Evolutionary conservation across 169 alveolate genomes (phyloP).

Genomic region (Eimeria tenella): DNA sequence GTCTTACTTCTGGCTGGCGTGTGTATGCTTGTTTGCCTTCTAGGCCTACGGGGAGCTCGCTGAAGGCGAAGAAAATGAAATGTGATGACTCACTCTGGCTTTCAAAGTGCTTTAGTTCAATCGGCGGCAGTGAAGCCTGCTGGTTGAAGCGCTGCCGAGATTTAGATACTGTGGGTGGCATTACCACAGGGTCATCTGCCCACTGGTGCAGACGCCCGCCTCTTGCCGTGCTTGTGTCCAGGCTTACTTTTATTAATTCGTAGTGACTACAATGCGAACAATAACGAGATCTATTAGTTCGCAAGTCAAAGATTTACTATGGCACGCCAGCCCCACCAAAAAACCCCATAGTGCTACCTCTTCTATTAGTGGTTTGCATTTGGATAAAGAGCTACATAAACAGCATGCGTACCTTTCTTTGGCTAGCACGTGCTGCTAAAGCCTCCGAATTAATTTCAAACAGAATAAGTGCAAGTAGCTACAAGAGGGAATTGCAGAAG

Average conservation of each 20-base stretch:
- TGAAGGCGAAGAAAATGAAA: conserved; percentile 58
- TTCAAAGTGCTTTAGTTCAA: conserved; percentile 44
- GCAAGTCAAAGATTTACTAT: conserved; percentile 59
- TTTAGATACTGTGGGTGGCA: conserved; percentile 58
- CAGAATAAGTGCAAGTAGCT: not conserved
- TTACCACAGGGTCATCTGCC: conserved; percentile 20
- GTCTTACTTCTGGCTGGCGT: too few species aligned
- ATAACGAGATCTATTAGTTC: conserved; percentile 25
- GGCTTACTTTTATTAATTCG: not conserved
- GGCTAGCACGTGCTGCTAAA: not conserved
- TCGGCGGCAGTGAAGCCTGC: conserved; percentile 25
- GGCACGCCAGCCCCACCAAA: not conserved
- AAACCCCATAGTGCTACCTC: not conserved
- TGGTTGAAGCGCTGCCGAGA: conserved; percentile 51
- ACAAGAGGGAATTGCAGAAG: not conserved
- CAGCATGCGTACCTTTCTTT: not conserved
- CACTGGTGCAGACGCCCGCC: not conserved
- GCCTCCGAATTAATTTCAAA: not conserved
- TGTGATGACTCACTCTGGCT: not conserved
- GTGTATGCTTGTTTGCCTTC: not conserved
- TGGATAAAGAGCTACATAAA: not conserved
- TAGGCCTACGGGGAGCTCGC: conserved; percentile 73
- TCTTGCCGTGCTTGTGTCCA: not conserved
- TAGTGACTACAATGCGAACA: not conserved
- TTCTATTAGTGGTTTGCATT: not conserved